Base-by-base conservation (phyloP, 192 early-diverging fungal species). In the Gryganskiella cystojenkinii region DNA sequence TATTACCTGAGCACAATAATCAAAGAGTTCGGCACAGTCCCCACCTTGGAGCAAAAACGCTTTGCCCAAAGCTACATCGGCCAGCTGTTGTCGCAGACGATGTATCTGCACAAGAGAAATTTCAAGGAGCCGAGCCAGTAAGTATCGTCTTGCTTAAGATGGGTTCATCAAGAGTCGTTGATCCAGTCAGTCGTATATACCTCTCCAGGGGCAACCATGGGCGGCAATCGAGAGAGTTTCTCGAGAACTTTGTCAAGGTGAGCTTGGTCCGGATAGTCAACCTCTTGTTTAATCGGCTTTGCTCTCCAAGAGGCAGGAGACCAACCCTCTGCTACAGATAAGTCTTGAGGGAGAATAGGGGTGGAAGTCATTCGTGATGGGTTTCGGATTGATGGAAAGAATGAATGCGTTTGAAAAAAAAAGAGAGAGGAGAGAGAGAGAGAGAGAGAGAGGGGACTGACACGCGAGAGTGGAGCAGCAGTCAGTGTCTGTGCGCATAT, bases 21-120 rank as follows among this genome's bases (percentile, higher is more conserved):
- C 95, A 81, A 98, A 98, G 42, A 95, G 85, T 83, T 99, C 97
- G 43, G 97, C 97, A 82, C 97, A 99, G 80, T 98, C 97, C 54
- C 97, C 97, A 54, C 97, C 97, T 82, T 99, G 97, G 43, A 99
- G 85, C 64, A 99, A 82, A 64, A 99, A 98, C 13, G 95, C 89
- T 53, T 95, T 92, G 65, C 93, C 92, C 61, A 92, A 90, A 20
- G 95, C 95, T 14, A 93, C 95, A 81, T 98, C 91, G 13, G 84
- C 84, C 25, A 99, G 88, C 76, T 96, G 94, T 24, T 82, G 71
- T 63, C 92, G 84, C 63, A 99, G 85, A 7, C 87, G 86, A 51
- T 91, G 87, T 67, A 98, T 91, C 91, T 95, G 64, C 30, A n/a
- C n/a, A n/a, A n/a, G n/a, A n/a, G n/a, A n/a, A n/a, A n/a, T n/a